Evolutionary conservation across 108 stramenopile species (phyloP).

Genomic region (Cyclotella distinguenda): DNA sequence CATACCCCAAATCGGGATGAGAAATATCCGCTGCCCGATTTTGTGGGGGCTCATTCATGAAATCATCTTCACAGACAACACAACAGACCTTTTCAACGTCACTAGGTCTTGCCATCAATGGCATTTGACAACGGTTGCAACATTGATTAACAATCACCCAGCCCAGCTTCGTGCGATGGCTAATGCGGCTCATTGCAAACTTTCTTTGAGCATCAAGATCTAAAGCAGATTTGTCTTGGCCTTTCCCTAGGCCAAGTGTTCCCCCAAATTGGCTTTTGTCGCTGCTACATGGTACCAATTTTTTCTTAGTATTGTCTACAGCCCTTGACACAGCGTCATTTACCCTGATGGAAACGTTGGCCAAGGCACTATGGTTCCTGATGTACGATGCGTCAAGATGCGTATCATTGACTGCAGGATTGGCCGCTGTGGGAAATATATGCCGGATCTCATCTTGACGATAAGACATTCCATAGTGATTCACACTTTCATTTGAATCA

Average conservation of each 20-base stretch:
- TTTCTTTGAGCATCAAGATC: constrained; percentile 1
- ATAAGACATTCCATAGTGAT: too few relatives aligned
- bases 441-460: too few relatives aligned
- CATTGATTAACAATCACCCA: constrained; percentile 16
- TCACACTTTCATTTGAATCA: too few relatives aligned
- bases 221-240: constrained; percentile 5
- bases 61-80: constrained; percentile 14
- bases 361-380: constrained; percentile 9
- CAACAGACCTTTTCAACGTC: not conserved
- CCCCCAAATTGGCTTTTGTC: not conserved
- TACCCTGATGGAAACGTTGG: constrained; percentile 12
- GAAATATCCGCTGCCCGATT: not conserved
- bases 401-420: too few relatives aligned
- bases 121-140: constrained; percentile 15
- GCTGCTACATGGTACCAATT: constrained; percentile 6
- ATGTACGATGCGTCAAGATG: too few relatives aligned
- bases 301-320: not conserved
- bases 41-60: not conserved
- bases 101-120: constrained; percentile 15
- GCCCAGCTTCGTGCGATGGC: constrained; percentile 10
- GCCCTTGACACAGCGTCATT: constrained; percentile 24
- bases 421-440: too few relatives aligned
- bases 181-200: constrained; percentile 7
- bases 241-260: not conserved
- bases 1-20: not conserved